Evolutionary conservation across 2,329 filamentous ascomycete genomes (phyloP).

Genomic region (Diaporthe sp.): DNA sequence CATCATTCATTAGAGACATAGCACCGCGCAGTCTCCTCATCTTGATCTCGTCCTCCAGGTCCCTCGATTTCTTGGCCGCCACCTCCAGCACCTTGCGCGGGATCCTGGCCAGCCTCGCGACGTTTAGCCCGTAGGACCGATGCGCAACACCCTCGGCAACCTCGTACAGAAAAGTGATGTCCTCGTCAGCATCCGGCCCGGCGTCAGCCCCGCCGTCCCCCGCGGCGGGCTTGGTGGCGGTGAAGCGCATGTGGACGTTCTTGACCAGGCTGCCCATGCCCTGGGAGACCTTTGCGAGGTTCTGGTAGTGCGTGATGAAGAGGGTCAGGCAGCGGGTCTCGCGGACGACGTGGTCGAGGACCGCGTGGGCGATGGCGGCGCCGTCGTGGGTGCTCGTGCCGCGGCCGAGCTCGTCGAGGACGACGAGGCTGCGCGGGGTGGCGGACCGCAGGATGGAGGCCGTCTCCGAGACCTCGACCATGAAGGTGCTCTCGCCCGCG

Average conservation of each 20-base stretch:
- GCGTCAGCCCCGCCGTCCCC: conserved; percentile 41
- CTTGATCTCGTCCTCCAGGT: conserved; percentile 81
- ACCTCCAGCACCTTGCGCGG: conserved; percentile 81
- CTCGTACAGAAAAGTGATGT: conserved; percentile 95
- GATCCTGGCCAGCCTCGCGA: conserved; percentile 85
- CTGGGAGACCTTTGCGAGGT: conserved; percentile 76
- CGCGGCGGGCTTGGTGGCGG: conserved; percentile 45
- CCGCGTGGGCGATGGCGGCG: conserved; percentile 93
- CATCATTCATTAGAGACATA: conserved; percentile 52
- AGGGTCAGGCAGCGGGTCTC: conserved; percentile 82
- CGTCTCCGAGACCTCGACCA: conserved; percentile 96
- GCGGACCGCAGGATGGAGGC: conserved; percentile 90
- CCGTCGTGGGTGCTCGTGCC: conserved; percentile 97
- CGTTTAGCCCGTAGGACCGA: conserved; percentile 93
- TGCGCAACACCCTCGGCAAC: conserved; percentile 92
- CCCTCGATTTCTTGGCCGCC: conserved; percentile 80
- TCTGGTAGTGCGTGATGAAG: conserved; percentile 99
- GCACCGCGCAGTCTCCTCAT: conserved; percentile 68
- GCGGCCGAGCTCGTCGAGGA: conserved; percentile 93
- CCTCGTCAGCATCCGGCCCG: conserved; percentile 65
- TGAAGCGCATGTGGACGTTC: conserved; percentile 97
- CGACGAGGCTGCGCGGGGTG: conserved; percentile 84
- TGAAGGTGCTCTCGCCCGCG: conserved; percentile 94
- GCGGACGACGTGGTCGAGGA: conserved; percentile 84
- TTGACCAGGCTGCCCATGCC: conserved; percentile 74